Percentiles rank a stretch among this genome's conserved stretches.
phyloP scores from a whole-genome alignment of 2,329 filamentous ascomycete genomes.

The Fusarium irregulare region DNA sequence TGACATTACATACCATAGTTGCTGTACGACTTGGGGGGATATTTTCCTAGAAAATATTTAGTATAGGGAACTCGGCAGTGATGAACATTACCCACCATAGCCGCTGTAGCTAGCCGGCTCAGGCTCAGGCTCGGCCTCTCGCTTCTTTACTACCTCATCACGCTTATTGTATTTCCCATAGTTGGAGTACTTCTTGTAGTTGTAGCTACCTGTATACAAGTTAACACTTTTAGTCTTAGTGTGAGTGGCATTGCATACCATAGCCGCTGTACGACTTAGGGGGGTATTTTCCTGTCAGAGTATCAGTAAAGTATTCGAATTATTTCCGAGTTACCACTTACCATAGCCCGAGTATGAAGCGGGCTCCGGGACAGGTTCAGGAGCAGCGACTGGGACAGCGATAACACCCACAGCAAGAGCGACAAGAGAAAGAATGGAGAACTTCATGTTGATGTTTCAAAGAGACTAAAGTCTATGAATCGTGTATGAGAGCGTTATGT shows the following conservation, averaged over 20 bases:
- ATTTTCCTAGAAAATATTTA: slow-evolving; percentile 1
- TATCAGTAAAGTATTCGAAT: background rate
- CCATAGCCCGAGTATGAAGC: slow-evolving; percentile 19
- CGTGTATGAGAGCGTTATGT: background rate
- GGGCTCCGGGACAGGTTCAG: slow-evolving; percentile 26
- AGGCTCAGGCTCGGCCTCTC: slow-evolving; percentile 12
- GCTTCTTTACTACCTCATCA: slow-evolving; percentile 4
- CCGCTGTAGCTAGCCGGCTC: background rate
- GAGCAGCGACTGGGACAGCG: slow-evolving; percentile 37
- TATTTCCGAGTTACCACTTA: background rate
- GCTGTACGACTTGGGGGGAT: slow-evolving; percentile 12
- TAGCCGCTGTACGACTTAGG: slow-evolving; percentile 19
- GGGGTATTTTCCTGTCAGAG: background rate
- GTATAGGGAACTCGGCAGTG: background rate
- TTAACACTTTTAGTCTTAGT: background rate
- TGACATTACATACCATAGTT: background rate
- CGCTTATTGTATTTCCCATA: slow-evolving; percentile 23
- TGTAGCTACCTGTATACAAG: background rate
- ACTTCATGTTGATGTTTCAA: slow-evolving; percentile 46
- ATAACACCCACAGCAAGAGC: slow-evolving; percentile 42
- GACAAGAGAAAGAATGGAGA: slow-evolving; percentile 43
- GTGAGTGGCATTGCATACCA: background rate
- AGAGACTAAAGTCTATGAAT: background rate
- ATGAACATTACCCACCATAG: background rate
- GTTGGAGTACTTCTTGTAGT: slow-evolving; percentile 24